Conservation (phyloP, 345 rosid genomes). For the Toxicodendron radicans region DNA sequence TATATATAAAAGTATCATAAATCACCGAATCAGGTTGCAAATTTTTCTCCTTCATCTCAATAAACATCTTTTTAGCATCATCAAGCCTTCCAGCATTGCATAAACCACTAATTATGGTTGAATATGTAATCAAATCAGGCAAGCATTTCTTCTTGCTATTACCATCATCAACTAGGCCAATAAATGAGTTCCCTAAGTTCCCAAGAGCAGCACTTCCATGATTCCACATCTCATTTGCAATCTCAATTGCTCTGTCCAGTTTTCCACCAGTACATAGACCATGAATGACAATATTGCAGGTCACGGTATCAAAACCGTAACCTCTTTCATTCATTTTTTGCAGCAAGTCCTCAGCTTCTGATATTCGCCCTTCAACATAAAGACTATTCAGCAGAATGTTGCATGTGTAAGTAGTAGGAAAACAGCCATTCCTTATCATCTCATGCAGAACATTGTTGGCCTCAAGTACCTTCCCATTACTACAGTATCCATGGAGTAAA, state of each 20-base stretch:
- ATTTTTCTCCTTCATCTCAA: slow-evolving; percentile 75
- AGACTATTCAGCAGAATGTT: slow-evolving; percentile 87
- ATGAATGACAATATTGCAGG: slow-evolving; percentile 86
- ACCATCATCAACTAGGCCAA: slow-evolving; percentile 69
- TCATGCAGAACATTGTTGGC: slow-evolving; percentile 68
- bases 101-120: slow-evolving; percentile 69
- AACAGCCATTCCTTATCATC: slow-evolving; percentile 66
- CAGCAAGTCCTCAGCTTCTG: slow-evolving; percentile 86
- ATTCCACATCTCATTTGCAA: slow-evolving; percentile 73
- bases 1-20: slow-evolving; percentile 70
- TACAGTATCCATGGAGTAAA: slow-evolving; percentile 76
- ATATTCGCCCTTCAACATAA: slow-evolving; percentile 62
- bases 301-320: slow-evolving; percentile 72
- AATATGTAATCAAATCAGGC: slow-evolving; percentile 78
- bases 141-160: slow-evolving; percentile 57
- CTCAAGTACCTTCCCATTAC: slow-evolving; percentile 53
- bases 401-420: slow-evolving; percentile 72
- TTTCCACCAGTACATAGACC: slow-evolving; percentile 79
- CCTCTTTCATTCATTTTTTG: slow-evolving; percentile 84
- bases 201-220: slow-evolving; percentile 94
- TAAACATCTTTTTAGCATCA: slow-evolving; percentile 77
- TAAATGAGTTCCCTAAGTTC: slow-evolving; percentile 71
- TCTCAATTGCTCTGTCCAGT: slow-evolving; percentile 85
- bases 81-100: slow-evolving; percentile 78
- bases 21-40: slow-evolving; percentile 73